These are phyloP conservation scores for Fomitiporia mediterranea DNA, from an alignment of 1,284 basidiomycete genomes.

Conservation along the genomic window DNA sequence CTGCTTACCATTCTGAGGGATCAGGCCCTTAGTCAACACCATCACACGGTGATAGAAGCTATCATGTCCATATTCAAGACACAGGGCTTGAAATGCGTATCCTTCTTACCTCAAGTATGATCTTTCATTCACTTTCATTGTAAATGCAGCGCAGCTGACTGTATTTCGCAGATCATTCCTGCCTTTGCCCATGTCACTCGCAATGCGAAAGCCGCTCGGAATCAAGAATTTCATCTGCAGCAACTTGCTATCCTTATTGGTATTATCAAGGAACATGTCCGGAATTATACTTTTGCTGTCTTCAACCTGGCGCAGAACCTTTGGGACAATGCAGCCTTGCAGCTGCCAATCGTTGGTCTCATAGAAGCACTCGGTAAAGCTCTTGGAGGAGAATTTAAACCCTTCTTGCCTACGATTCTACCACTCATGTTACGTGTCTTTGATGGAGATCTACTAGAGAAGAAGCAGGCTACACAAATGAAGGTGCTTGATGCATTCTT, in stretches of 20 bases:
- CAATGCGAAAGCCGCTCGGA: constrained; percentile 66
- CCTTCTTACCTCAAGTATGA: constrained; percentile 86
- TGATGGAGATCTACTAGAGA: constrained; percentile 80
- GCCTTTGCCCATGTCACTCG: constrained; percentile 91
- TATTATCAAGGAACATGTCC: constrained; percentile 97
- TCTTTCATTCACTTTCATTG: constrained; percentile 22
- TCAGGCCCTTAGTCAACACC: constrained; percentile 78
- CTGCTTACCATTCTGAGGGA: constrained; percentile 89
- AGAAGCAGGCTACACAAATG: constrained; percentile 74
- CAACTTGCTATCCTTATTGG: constrained; percentile 94
- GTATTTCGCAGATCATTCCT: constrained; percentile 79
- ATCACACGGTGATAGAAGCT: constrained; percentile 94
- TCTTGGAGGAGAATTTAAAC: constrained; percentile 96
- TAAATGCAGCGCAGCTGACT: neutral
- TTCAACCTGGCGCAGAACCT: constrained; percentile 83
- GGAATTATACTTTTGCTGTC: constrained; percentile 84
- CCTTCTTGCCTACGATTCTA: constrained; percentile 90
- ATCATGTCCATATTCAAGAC: constrained; percentile 99
- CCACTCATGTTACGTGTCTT: constrained; percentile 91
- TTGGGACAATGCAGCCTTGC: constrained; percentile 85
- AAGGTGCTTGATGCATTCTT: constrained; percentile 94
- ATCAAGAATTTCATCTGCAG: constrained; percentile 94
- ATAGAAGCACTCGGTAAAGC: constrained; percentile 95
- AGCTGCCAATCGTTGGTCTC: constrained; percentile 90
- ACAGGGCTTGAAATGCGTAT: constrained; percentile 93